These are phyloP conservation scores for Mycosphaerelloides madeirae DNA, from an alignment of 2,329 filamentous ascomycete species.

Conservation along the genomic window DNA sequence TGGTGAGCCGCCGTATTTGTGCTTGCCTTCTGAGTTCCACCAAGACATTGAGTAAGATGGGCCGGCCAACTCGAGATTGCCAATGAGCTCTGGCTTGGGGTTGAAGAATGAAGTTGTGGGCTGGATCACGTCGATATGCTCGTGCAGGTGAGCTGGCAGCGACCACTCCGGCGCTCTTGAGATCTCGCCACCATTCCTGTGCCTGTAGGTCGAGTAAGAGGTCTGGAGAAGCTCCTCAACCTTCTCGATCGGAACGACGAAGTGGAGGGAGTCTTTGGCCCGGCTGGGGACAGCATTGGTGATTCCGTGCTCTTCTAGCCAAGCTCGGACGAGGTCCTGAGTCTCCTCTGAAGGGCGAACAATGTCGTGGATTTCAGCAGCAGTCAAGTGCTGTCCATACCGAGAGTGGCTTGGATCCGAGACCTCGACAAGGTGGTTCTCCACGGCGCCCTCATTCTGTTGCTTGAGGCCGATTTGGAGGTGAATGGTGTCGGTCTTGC, in stretches of 20 bases:
- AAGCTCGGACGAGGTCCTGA: conserved; percentile 50
- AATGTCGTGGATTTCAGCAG: conserved; percentile 50
- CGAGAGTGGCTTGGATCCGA: conserved; percentile 51
- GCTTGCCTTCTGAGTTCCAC: conserved; percentile 19
- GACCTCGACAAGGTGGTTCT: conserved; percentile 52
- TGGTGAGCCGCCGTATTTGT: conserved; percentile 6
- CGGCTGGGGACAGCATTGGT: conserved; percentile 43
- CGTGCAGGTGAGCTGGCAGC: conserved; percentile 53
- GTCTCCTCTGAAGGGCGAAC: conserved; percentile 52
- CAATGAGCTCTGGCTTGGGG: conserved; percentile 25
- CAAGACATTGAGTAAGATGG: conserved; percentile 17
- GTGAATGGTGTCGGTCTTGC: conserved; percentile 47
- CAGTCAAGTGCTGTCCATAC: conserved; percentile 51
- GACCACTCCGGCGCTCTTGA: conserved; percentile 55
- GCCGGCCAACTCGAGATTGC: conserved; percentile 6
- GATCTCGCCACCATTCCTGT: conserved; percentile 43
- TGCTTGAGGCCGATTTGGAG: conserved; percentile 58
- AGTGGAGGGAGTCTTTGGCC: conserved; percentile 55
- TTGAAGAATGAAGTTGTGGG: conserved; percentile 58
- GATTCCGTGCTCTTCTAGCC: conserved; percentile 53
- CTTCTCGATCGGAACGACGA: conserved; percentile 48
- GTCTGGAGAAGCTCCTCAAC: conserved; percentile 53
- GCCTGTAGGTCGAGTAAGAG: conserved; percentile 50
- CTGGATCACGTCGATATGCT: conserved; percentile 56
- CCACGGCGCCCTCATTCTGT: conserved; percentile 51